These are phyloP conservation scores for Alternaria ethzedia DNA, from an alignment of 2,329 filamentous ascomycete species.

Conservation along the genomic window DNA sequence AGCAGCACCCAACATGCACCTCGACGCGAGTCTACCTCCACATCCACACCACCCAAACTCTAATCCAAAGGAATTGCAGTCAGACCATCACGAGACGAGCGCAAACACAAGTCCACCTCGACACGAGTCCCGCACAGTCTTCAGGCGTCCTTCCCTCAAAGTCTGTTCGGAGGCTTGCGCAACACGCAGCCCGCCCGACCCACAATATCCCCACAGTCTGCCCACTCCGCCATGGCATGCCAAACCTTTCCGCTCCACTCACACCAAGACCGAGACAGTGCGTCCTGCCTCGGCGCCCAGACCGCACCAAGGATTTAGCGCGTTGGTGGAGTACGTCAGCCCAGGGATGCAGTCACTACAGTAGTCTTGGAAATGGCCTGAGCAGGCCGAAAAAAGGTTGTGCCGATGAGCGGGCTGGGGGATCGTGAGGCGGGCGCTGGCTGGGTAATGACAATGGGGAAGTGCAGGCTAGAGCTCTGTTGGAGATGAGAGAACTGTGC, in stretches of 20 bases:
- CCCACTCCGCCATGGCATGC: slow-evolving; percentile 11
- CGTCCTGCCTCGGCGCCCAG: slow-evolving; percentile 21
- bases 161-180: not conserved
- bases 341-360: slow-evolving; percentile 16
- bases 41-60: not conserved
- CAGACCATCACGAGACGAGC: not conserved
- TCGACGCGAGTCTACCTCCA: not conserved
- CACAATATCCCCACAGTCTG: not conserved
- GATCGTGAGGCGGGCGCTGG: not conserved
- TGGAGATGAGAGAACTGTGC: not conserved
- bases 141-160: not conserved
- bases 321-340: slow-evolving; percentile 25
- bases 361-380: slow-evolving; percentile 15
- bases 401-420: not conserved
- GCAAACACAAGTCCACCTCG: not conserved
- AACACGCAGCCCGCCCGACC: not conserved
- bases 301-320: not conserved
- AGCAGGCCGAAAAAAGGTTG: not conserved
- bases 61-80: too few relatives aligned
- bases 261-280: slow-evolving; percentile 20
- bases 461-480: not conserved
- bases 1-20: not conserved
- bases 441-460: too few relatives aligned
- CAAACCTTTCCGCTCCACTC: slow-evolving; percentile 20
- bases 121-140: not conserved